phyloP scores from a whole-genome alignment of 1,284 basidiomycete species.

The Mycena citricolor region DNA sequence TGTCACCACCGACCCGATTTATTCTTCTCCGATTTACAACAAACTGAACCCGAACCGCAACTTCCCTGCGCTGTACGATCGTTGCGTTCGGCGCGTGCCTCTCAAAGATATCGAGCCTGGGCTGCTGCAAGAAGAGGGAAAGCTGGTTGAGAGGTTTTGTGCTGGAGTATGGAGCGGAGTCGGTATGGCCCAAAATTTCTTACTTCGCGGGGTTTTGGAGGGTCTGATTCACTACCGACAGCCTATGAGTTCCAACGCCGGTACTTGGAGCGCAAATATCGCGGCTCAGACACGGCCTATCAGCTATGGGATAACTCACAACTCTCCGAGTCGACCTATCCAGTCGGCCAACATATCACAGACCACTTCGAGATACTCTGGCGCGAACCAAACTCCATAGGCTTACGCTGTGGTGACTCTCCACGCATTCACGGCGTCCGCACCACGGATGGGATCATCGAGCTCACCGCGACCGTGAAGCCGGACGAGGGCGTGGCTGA shows the following conservation, averaged over 20 bases:
- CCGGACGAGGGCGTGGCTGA: constrained; percentile 22
- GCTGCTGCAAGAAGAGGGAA: constrained; percentile 19
- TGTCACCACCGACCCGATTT: constrained; percentile 12
- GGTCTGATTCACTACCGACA: constrained; percentile 1
- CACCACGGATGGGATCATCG: constrained; percentile 21
- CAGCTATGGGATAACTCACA: constrained; percentile 21
- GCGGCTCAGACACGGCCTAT: constrained; percentile 15
- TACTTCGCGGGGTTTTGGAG: neutral
- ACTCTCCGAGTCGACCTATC: constrained; percentile 19
- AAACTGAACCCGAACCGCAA: constrained; percentile 23
- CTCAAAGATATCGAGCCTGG: constrained; percentile 20
- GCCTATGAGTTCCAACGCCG: constrained; percentile 20
- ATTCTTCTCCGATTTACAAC: constrained; percentile 12
- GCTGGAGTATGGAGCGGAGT: constrained; percentile 21
- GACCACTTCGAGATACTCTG: constrained; percentile 25
- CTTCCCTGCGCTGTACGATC: constrained; percentile 13
- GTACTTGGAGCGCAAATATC: constrained; percentile 21
- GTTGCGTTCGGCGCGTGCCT: constrained; percentile 22
- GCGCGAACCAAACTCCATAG: constrained; percentile 20
- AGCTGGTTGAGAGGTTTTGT: constrained; percentile 21
- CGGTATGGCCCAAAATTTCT: constrained; percentile 13
- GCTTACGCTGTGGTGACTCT: constrained; percentile 22
- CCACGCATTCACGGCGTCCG: constrained; percentile 16
- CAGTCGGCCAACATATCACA: constrained; percentile 22
- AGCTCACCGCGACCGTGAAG: constrained; percentile 21